Evolutionary conservation across 1,284 basidiomycete species (phyloP), one percentile per base, ranked within the genome.

Genomic region (Lignosus rhinocerotis): DNA sequence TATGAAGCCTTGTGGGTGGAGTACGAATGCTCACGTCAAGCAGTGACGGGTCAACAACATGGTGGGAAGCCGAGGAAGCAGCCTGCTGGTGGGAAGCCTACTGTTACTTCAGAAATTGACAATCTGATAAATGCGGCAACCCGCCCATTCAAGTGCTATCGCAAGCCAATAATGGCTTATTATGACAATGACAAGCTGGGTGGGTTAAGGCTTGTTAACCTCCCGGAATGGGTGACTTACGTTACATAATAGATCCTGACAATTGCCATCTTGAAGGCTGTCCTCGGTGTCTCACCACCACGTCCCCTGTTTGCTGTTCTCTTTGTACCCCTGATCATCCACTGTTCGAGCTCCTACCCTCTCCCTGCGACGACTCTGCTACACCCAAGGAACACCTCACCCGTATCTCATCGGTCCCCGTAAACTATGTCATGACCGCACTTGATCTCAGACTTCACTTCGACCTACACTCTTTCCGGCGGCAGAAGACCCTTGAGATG

Each of bases 221-320:
- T 7, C 34, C 34, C 34, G 7, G 34, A 7, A 36, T 12, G 34
- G 34, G n/a, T 36, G 12, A 36, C 38, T 30, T 11, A 17, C 2
- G 48, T 58, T 55, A 59, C 58, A 50, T 56, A 50, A 50, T 50
- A 7, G 21, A 42, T 38, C 39, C 14, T 32, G 41, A 12, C 16
- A 12, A 19, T 1, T 25, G n/a, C 16, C 19, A 3, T 9, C 14
- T 3, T 2, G 34, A 36, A 12, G 34, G 12, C 34, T 63, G 61
- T 41, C 2, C 39, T 17, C 58, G 61, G 5, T 63, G 61, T 17
- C 17, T 2, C 3, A 6, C 55, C 17, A 16, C 12, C 16, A 36
- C 45, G 8, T 55, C 61, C n/a, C 6, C 55, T 16, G 38, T 60
- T 16, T 60, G 59, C 55, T 60, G 59, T 33, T 51, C 42, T 9